Conservation (phyloP, 2,329 filamentous ascomycete species). For the Colletotrichum sojae region DNA sequence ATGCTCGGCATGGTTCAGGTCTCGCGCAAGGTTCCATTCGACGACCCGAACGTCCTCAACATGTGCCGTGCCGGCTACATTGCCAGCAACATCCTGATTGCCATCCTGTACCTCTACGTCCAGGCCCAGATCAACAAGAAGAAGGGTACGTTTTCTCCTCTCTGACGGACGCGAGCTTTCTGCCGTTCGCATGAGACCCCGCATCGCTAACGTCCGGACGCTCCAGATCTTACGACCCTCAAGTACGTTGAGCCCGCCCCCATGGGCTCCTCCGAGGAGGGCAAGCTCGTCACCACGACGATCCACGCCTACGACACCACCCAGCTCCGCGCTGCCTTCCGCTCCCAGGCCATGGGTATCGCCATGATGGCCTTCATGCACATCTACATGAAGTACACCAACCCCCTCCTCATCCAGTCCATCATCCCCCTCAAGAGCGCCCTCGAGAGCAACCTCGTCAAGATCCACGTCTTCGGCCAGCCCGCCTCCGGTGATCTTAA, state of each 20-base stretch:
- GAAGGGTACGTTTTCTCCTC: conserved; percentile 78
- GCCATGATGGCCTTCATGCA: conserved; percentile 99
- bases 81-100: conserved; percentile 83
- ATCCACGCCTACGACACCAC: conserved; percentile 93
- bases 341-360: conserved; percentile 93
- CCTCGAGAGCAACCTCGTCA: conserved; percentile 94
- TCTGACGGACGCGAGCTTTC: background rate
- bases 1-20: conserved; percentile 99
- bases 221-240: conserved; percentile 90
- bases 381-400: conserved; percentile 99
- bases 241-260: conserved; percentile 98
- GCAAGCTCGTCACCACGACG: conserved; percentile 96
- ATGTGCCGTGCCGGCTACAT: conserved; percentile 69
- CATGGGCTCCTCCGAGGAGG: conserved; percentile 93
- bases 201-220: no score
- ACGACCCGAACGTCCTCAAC: conserved; percentile 78
- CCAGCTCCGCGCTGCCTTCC: conserved; percentile 89
- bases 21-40: conserved; percentile 94
- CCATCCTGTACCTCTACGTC: conserved; percentile 87
- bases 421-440: conserved; percentile 98
- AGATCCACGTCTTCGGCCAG: conserved; percentile 93
- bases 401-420: conserved; percentile 97
- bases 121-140: conserved; percentile 92
- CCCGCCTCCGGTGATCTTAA: conserved; percentile 91
- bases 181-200: background rate